Percentiles rank a stretch among this genome's conserved stretches.
Evolutionary conservation across 2,329 filamentous ascomycete genomes (phyloP).

Genomic region (Thielaviopsis musarum): DNA sequence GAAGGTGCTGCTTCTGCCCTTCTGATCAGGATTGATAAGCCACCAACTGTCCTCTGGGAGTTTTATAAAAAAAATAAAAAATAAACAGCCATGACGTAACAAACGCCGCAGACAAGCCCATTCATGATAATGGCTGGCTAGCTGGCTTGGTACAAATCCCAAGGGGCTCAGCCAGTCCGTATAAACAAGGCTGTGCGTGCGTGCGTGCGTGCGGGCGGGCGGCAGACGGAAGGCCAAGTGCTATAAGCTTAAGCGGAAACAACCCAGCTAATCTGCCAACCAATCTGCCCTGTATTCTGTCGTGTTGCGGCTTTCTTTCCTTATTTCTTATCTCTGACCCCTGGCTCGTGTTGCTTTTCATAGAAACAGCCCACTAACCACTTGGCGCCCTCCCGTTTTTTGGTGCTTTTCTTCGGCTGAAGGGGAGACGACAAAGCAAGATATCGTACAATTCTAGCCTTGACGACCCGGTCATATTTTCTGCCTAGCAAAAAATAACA

Average conservation of each 20-base stretch:
- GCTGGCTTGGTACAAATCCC: neutral
- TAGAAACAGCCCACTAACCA: slow-evolving; percentile 2
- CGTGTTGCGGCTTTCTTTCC: neutral
- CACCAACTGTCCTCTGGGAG: neutral
- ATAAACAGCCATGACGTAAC: neutral
- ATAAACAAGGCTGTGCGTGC: neutral
- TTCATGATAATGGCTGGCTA: neutral
- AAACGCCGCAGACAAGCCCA: neutral
- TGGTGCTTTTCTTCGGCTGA: neutral
- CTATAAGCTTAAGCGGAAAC: neutral
- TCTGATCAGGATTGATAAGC: too few relatives aligned
- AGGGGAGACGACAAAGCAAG: neutral
- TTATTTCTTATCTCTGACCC: slow-evolving; percentile 7
- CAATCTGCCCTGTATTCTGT: neutral
- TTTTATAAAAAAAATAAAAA: neutral
- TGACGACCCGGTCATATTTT: neutral
- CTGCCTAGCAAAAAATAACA: neutral
- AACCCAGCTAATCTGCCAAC: neutral
- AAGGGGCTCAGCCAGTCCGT: neutral
- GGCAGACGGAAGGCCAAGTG: neutral
- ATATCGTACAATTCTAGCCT: neutral
- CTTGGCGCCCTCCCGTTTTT: neutral
- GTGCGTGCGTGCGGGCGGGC: neutral
- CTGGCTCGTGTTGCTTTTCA: slow-evolving; percentile 9
- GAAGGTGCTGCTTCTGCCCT: too few relatives aligned